Conservation (phyloP, 345 rosid species). For the Geranium rotundifolium region DNA sequence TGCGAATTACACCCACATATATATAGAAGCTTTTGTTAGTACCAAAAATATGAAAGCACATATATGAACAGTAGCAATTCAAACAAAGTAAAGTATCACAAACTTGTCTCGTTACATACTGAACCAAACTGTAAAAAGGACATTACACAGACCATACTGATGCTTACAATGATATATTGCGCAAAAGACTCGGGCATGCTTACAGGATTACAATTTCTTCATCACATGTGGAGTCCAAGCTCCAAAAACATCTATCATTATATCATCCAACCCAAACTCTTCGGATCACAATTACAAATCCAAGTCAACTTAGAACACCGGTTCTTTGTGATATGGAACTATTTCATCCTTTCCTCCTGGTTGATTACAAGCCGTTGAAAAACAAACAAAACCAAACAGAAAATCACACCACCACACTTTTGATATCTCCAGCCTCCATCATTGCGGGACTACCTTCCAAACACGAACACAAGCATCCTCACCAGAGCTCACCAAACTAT, state of each 20-base stretch:
- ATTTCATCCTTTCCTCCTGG: too few relatives aligned
- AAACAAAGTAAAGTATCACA: too few relatives aligned
- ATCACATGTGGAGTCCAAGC: neutral
- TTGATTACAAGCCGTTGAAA: too few relatives aligned
- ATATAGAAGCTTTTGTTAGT: too few relatives aligned
- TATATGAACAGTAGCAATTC: too few relatives aligned
- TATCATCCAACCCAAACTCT: neutral
- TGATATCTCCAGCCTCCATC: neutral
- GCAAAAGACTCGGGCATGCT: neutral
- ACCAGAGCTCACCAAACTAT: slow-evolving; percentile 65
- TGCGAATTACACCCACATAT: too few relatives aligned
- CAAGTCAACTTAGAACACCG: too few relatives aligned
- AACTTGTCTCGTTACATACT: too few relatives aligned
- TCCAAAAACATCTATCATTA: neutral
- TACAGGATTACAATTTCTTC: neutral
- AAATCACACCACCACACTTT: neutral
- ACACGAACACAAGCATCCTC: slow-evolving; percentile 87
- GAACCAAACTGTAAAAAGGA: neutral
- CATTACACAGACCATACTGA: neutral
- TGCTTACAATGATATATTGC: neutral
- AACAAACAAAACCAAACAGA: neutral
- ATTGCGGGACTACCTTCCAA: slow-evolving; percentile 41
- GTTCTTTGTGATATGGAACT: too few relatives aligned
- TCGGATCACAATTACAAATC: too few relatives aligned
- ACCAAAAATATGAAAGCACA: too few relatives aligned